Percentiles rank a stretch among this genome's conserved stretches.
phyloP scores from a whole-genome alignment of 345 rosid species.

The Dimocarpus longan region DNA sequence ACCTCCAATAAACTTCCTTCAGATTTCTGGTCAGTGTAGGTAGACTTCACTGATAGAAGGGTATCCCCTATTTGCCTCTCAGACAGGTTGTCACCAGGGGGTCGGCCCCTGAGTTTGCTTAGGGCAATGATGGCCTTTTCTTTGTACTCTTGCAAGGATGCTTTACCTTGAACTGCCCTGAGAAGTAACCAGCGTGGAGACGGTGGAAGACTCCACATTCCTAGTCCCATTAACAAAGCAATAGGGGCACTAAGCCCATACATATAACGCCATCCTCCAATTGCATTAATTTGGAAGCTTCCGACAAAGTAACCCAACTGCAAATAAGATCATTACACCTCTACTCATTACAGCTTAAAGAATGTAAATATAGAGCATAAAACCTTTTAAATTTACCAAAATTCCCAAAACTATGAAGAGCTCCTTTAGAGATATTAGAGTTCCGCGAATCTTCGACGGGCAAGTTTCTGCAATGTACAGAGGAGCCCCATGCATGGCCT shows the following conservation, averaged over 20 bases:
- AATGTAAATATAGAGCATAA: conserved; percentile 1
- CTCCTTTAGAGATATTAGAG: conserved; percentile 85
- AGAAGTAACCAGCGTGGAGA: conserved; percentile 99
- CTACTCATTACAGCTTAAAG: conserved; percentile 7
- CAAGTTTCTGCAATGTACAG: conserved; percentile 97
- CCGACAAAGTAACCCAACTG: conserved; percentile 94
- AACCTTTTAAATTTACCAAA: conserved; percentile 54
- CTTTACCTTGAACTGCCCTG: conserved; percentile 86
- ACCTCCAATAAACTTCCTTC: conserved; percentile 82
- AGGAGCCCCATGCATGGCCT: conserved; percentile 99
- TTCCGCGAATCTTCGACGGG: conserved; percentile 96
- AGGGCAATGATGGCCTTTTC: conserved; percentile 76
- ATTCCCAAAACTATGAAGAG: conserved; percentile 93
- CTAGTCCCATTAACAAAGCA: conserved; percentile 83
- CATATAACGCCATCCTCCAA: conserved; percentile 99
- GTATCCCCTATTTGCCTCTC: conserved; percentile 79
- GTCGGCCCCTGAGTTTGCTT: conserved; percentile 82
- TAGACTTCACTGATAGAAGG: conserved; percentile 62
- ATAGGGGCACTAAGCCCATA: conserved; percentile 68
- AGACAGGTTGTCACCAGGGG: conserved; percentile 65
- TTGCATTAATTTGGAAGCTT: conserved; percentile 69
- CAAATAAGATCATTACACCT: conserved; percentile 6
- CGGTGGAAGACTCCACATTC: conserved; percentile 91
- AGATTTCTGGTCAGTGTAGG: conserved; percentile 59
- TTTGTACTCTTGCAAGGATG: conserved; percentile 63